phyloP scores from a whole-genome alignment of 108 stramenopile genomes.

The Cylindrotheca closterium region DNA sequence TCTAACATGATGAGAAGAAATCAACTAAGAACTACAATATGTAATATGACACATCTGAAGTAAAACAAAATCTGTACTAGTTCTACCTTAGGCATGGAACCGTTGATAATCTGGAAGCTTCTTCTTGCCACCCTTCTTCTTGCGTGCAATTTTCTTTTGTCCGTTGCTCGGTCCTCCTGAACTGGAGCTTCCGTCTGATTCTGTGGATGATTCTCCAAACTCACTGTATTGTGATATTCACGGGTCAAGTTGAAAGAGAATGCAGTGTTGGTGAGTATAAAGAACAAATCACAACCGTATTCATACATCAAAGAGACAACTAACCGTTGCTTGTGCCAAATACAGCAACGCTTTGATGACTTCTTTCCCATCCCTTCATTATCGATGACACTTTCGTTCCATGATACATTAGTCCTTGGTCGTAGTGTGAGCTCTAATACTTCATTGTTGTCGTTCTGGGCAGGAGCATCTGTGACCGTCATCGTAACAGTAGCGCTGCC shows the following conservation, averaged over 20 bases:
- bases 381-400: constrained; percentile 81
- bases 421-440: constrained; percentile 31
- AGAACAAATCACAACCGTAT: no score
- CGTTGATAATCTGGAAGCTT: constrained; percentile 78
- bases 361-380: constrained; percentile 93
- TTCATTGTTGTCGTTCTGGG: constrained; percentile 11
- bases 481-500: constrained; percentile 18
- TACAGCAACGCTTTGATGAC: constrained; percentile 93
- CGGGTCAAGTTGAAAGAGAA: no score
- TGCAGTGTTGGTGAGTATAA: no score
- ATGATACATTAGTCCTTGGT: constrained; percentile 27
- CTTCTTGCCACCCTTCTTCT: constrained; percentile 47
- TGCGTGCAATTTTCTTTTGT: constrained; percentile 28
- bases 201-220: constrained; percentile 90
- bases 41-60: no score
- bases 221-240: no score
- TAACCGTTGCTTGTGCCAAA: constrained; percentile 89
- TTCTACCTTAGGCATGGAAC: constrained; percentile 82
- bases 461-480: constrained; percentile 21
- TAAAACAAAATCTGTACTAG: no score
- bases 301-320: no score
- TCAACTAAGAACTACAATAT: no score
- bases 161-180: constrained; percentile 13
- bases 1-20: no score
- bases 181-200: constrained; percentile 41